Evolutionary conservation across 805 yeast species (phyloP), one percentile per base, ranked within the genome.

Genomic region (Pichia gijzeniarum): DNA sequence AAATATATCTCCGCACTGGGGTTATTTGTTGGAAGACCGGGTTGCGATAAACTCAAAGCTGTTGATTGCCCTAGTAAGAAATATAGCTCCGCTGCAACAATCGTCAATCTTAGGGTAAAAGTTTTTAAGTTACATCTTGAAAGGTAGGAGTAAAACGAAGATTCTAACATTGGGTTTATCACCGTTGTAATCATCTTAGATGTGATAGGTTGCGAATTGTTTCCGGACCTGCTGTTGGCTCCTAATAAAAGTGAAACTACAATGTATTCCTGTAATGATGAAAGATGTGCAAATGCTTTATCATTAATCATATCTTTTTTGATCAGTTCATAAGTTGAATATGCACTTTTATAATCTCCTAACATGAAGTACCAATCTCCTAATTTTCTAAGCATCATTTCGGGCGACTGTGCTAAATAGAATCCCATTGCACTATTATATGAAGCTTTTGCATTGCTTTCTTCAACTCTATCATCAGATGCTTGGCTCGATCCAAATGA

Each of bases 331-430:
- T 91, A 91, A 1, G 88, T 84, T 1, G 85, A 70, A 57, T 84
- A 82, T 3, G 97, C 93, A 47, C 78, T 80, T 60, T 82, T 81
- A 70, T 84, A 91, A 66, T 93, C 96, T 32, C 89, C 76, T n/a
- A 90, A 65, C 80, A 93, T 86, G 56, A 91, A 79, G 6, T 89
- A 80, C 87, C 95, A 87, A 61, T 93, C 99, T 0, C 95, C 98
- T 22, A 91, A 68, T 58, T 85, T 83, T 41, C 98, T 70, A 22
- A 89, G 71, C 36, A 77, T 71, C 58, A 86, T 84, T 54, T 88
- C 96, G 1, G 81, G 73, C 0, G 88, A 70, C 2, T 75, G 69
- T 10, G 78, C 76, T 36, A 75, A 64, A 58, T 88, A 89, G 53
- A 70, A 77, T 19, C 80, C 82, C 36, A 71, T 77, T 4, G 64